Percentiles rank a stretch among this genome's conserved stretches.
These are phyloP conservation scores for Trichoderma sp. DNA, from an alignment of 2,329 filamentous ascomycete species.

Conservation along the genomic window DNA sequence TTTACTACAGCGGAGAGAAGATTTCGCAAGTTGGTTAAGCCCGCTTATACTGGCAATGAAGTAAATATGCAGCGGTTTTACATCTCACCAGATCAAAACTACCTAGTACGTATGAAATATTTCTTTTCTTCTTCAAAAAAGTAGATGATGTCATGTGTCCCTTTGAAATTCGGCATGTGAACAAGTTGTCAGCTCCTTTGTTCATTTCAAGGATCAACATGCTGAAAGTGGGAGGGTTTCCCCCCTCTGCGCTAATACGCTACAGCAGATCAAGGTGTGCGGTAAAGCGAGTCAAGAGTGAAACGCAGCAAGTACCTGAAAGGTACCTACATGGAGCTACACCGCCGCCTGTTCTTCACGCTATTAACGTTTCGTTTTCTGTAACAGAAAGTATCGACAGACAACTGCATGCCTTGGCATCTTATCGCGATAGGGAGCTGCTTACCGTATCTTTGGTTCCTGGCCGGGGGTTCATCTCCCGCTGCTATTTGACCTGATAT, in stretches of 20 bases:
- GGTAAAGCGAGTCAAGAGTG: background rate
- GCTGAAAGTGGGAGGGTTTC: background rate
- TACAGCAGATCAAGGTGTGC: background rate
- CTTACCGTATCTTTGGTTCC: slow-evolving; percentile 17
- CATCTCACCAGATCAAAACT: background rate
- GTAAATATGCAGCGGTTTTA: background rate
- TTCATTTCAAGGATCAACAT: background rate
- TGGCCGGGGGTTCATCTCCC: background rate
- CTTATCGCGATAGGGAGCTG: slow-evolving; percentile 13
- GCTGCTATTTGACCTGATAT: background rate
- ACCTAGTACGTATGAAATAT: too few relatives aligned
- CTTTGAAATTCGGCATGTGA: background rate
- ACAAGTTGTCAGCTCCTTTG: background rate
- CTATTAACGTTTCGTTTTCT: background rate
- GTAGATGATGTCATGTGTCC: background rate
- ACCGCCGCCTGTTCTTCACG: background rate
- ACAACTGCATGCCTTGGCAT: background rate
- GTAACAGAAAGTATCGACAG: background rate
- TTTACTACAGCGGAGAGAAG: background rate
- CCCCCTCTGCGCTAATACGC: background rate
- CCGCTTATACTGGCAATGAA: background rate
- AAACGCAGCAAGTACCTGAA: background rate
- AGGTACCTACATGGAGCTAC: background rate
- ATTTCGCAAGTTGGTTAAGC: background rate
- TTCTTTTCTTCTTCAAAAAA: background rate